Evolutionary conservation across 805 yeast species (phyloP), one percentile per base, ranked within the genome.

Genomic region (Saturnispora dispora): DNA sequence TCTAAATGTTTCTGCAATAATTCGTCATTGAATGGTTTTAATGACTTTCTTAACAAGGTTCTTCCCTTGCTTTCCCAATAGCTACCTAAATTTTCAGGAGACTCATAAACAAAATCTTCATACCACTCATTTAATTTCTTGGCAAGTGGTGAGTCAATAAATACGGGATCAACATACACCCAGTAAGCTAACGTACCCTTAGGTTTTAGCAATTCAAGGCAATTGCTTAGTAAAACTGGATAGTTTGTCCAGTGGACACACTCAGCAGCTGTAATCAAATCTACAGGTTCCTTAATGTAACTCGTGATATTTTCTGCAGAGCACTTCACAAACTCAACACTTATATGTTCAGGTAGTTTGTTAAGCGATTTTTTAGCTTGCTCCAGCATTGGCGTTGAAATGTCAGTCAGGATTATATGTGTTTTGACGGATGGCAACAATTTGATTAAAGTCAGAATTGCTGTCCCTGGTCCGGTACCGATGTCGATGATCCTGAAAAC

Each of bases 51-150:
- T 33, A 90, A 64, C 13, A 76, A 67, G 5, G 61, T 50, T 46
- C 95, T 71, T 0, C 96, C 97, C 0, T 95, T 93, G 57, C 83
- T 85, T 59, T 87, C 85, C 97, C 97, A 90, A 61, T 79, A 79
- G 0, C 82, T 81, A 0, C 90, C 90, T 45, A 84, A 63, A 43
- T 61, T 68, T 2, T 64, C 60, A 0, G 75, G 70, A 46, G 68
- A 70, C 27, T 70, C 72, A 55, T 77, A 77, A 5, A 67, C 70
- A 46, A 70, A 65, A 41, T 71, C 65, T 42, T 64, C 59, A 46
- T 79, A 73, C 6, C 83, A 62, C 40, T 73, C 71, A 55, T 84
- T 82, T 15, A 51, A 46, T 4, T 9, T 25, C 8, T 37, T 15
- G 17, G 45, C 48, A n/a, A 25, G 13, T 8, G 43, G 36, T 3